These are phyloP conservation scores for Fraxinus paxiana DNA, from an alignment of 305 asterid species.

Conservation along the genomic window DNA sequence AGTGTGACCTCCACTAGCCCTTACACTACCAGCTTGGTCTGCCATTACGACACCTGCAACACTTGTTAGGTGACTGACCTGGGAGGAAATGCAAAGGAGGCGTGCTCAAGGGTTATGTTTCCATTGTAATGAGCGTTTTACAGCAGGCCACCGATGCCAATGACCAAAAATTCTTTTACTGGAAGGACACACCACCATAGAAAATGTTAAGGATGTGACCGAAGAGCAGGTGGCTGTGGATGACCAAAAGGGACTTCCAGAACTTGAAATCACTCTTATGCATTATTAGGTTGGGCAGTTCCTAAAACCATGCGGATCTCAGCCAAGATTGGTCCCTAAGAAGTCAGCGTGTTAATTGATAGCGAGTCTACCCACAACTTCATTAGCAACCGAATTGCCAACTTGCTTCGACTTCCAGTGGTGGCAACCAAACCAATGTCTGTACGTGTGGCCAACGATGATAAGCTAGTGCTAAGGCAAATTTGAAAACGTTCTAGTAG, in stretches of 20 bases:
- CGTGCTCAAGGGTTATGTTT: not conserved
- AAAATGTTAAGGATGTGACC: too few species aligned
- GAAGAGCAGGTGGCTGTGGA: not conserved
- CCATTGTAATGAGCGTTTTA: not conserved
- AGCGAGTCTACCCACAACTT: slow-evolving; percentile 3
- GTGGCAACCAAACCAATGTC: not conserved
- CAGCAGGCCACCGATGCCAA: not conserved
- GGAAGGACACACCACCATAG: too few species aligned
- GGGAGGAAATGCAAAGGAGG: not conserved
- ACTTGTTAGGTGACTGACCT: too few species aligned
- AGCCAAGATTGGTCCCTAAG: not conserved
- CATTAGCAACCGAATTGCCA: not conserved
- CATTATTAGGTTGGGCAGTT: not conserved
- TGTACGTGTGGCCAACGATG: not conserved
- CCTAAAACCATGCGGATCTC: not conserved
- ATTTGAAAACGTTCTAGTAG: not conserved
- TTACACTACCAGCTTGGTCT: too few species aligned
- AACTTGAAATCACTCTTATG: not conserved
- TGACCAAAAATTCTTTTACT: not conserved
- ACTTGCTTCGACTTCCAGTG: not conserved
- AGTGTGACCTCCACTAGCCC: not conserved
- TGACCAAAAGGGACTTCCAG: too few species aligned
- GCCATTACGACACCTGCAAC: too few species aligned
- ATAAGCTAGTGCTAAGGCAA: not conserved
- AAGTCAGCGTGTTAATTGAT: not conserved